Conservation (phyloP, 345 rosid species). For the Bruguiera parviflora region DNA sequence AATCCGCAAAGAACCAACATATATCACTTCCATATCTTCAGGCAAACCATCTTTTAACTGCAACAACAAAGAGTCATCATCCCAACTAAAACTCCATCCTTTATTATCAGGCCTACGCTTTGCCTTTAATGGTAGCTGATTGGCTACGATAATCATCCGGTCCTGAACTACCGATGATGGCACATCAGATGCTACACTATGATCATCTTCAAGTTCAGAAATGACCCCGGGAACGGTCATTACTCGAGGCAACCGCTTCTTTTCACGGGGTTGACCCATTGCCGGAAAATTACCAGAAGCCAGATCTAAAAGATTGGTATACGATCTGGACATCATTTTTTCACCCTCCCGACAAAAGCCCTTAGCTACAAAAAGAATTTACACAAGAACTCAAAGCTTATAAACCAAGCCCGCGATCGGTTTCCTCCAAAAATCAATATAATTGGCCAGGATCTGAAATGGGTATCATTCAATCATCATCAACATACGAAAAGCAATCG, state of each 20-base stretch:
- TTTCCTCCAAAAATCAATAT: constrained; percentile 11
- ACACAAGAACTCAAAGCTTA: constrained; percentile 29
- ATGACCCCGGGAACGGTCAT: constrained; percentile 81
- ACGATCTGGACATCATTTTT: constrained; percentile 64
- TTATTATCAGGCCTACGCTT: constrained; percentile 78
- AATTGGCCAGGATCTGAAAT: constrained; percentile 44
- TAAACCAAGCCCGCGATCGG: constrained; percentile 18
- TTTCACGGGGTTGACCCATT: constrained; percentile 53
- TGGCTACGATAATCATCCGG: constrained; percentile 64
- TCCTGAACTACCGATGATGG: constrained; percentile 60
- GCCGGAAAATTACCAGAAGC: constrained; percentile 72
- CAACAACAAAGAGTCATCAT: constrained; percentile 56
- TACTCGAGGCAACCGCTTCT: constrained; percentile 59
- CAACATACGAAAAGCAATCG: constrained; percentile 9
- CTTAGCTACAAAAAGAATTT: constrained; percentile 17
- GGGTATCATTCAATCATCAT: constrained; percentile 22
- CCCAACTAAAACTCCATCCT: constrained; percentile 84
- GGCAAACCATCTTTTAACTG: constrained; percentile 77
- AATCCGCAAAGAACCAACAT: constrained; percentile 57
- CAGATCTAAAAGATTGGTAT: constrained; percentile 78
- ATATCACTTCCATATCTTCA: constrained; percentile 73
- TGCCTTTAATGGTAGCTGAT: constrained; percentile 72
- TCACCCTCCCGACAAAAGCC: constrained; percentile 14
- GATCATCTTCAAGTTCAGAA: constrained; percentile 80
- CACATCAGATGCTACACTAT: constrained; percentile 60